Evolutionary conservation across 257 asterid species (phyloP).

Genomic region (Solanum piurae): DNA sequence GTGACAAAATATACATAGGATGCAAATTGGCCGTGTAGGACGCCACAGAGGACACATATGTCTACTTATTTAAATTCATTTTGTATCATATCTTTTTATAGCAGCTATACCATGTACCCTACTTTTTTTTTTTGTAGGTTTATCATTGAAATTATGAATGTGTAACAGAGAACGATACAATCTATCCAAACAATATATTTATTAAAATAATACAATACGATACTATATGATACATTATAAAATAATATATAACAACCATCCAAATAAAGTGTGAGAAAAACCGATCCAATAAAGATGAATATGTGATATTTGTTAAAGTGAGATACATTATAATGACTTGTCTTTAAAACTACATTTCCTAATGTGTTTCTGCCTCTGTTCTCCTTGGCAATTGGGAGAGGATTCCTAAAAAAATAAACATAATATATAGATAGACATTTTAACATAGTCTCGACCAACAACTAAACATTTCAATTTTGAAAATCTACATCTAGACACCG

Average conservation of each 20-base stretch:
- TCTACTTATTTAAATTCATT: too few relatives aligned
- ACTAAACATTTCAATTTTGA: background rate
- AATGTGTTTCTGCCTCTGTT: background rate
- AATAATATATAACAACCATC: too few relatives aligned
- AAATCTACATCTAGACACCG: background rate
- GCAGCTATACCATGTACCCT: rapidly evolving
- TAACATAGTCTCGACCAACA: rapidly evolving
- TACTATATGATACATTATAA: too few relatives aligned
- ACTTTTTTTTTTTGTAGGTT: too few relatives aligned
- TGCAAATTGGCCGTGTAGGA: background rate
- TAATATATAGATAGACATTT: background rate
- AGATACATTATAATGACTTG: background rate
- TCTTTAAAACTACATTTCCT: background rate
- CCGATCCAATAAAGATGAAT: background rate
- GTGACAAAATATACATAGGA: rapidly evolving
- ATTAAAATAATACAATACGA: too few relatives aligned
- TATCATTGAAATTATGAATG: too few relatives aligned
- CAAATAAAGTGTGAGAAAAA: background rate
- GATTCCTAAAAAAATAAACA: background rate
- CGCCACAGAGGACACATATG: background rate
- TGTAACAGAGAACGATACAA: too few relatives aligned
- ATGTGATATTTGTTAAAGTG: background rate
- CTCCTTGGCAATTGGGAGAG: background rate
- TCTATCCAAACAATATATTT: rapidly evolving
- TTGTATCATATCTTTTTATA: too few relatives aligned